These are phyloP conservation scores for Arabidopsis suecica DNA, from an alignment of 345 rosid genomes.

Conservation along the genomic window DNA sequence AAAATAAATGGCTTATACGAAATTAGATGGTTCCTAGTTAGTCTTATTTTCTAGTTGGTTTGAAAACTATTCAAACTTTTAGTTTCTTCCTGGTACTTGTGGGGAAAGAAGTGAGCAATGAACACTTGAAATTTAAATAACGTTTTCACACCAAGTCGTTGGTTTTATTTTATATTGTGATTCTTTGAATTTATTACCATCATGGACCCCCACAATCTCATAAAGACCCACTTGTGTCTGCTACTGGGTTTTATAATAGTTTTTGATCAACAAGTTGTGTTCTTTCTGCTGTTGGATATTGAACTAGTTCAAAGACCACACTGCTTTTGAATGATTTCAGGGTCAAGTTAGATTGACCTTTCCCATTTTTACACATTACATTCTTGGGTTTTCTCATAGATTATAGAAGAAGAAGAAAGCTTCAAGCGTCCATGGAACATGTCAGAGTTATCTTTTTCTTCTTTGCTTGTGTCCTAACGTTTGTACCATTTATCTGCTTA, in stretches of 20 bases:
- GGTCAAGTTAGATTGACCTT: slow-evolving; percentile 3
- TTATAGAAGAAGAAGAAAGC: neutral
- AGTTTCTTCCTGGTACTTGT: slow-evolving; percentile 1
- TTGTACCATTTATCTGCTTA: slow-evolving; percentile 17
- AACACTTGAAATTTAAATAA: neutral
- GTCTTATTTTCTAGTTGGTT: neutral
- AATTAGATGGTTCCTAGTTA: neutral
- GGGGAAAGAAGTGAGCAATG: slow-evolving; percentile 18
- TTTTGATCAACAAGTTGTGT: slow-evolving; percentile 15
- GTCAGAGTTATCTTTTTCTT: neutral
- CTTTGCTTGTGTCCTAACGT: slow-evolving; percentile 10
- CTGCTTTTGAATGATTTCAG: neutral
- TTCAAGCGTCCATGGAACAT: slow-evolving; percentile 26
- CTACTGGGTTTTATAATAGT: neutral
- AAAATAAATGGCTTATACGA: neutral
- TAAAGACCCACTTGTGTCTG: slow-evolving; percentile 16
- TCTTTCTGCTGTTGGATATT: slow-evolving; percentile 8
- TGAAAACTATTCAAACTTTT: neutral
- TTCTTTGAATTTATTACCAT: neutral
- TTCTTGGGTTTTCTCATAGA: neutral
- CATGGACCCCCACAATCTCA: slow-evolving; percentile 20
- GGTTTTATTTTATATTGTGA: neutral
- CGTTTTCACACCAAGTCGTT: neutral
- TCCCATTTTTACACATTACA: neutral
- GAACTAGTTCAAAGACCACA: neutral